phyloP scores from a whole-genome alignment of 2,329 filamentous ascomycete species.

The Alternaria incomplexa region DNA sequence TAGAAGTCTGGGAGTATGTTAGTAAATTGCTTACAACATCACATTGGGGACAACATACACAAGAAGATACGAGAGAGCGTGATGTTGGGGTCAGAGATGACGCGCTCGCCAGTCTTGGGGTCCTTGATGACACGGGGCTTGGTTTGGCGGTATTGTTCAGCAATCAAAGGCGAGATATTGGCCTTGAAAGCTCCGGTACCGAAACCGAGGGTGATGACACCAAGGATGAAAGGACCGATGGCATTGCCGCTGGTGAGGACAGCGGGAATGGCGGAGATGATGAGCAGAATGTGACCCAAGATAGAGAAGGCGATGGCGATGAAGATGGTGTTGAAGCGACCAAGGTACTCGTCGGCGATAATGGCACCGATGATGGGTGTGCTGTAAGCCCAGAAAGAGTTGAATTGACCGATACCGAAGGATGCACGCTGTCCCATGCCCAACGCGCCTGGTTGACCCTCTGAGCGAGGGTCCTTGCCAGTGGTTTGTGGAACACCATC shows the following conservation, averaged over 20 bases:
- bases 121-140: constrained; percentile 63
- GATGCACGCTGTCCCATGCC: constrained; percentile 47
- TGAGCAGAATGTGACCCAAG: constrained; percentile 61
- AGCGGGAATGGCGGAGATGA: constrained; percentile 61
- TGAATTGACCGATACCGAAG: constrained; percentile 47
- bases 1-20: not conserved
- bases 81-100: constrained; percentile 72
- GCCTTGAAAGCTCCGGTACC: constrained; percentile 57
- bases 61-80: constrained; percentile 69
- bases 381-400: constrained; percentile 50
- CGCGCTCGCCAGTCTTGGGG: constrained; percentile 65
- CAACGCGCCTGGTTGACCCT: constrained; percentile 45
- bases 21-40: not conserved
- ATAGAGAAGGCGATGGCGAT: constrained; percentile 55
- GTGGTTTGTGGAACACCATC: constrained; percentile 42
- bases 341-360: constrained; percentile 64
- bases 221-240: constrained; percentile 59
- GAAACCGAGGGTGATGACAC: constrained; percentile 56
- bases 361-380: constrained; percentile 60
- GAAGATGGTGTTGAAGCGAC: constrained; percentile 68
- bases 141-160: constrained; percentile 70
- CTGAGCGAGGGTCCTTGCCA: constrained; percentile 33
- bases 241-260: constrained; percentile 51
- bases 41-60: constrained; percentile 4
- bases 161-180: constrained; percentile 67